Conservation (phyloP, 306 rosid species). For the Calophaca sinica region DNA sequence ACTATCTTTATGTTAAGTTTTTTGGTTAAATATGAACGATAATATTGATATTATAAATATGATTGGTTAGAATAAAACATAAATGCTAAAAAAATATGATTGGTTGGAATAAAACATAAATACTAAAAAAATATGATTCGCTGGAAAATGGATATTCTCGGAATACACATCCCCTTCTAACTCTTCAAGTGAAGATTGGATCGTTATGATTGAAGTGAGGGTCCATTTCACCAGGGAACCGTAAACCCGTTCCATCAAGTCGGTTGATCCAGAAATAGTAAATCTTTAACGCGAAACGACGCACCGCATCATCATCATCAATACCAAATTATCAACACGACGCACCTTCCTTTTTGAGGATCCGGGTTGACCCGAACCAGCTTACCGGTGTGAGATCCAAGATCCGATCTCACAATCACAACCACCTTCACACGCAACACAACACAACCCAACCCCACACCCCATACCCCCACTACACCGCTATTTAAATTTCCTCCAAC, state of each 20-base stretch:
- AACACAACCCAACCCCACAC: no score
- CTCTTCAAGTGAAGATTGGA: not conserved
- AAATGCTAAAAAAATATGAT: no score
- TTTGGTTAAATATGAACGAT: no score
- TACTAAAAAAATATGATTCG: not conserved
- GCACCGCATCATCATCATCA: not conserved
- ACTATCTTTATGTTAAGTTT: no score
- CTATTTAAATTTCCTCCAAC: conserved; percentile 47
- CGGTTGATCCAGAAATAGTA: conserved; percentile 27
- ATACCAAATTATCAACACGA: no score
- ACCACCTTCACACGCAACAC: conserved; percentile 32
- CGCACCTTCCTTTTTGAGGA: not conserved
- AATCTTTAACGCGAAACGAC: not conserved
- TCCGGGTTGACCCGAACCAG: not conserved
- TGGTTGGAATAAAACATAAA: not conserved
- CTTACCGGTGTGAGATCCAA: not conserved
- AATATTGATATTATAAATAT: no score
- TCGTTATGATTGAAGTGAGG: conserved; percentile 34
- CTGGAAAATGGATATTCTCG: conserved; percentile 20
- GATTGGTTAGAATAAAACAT: no score
- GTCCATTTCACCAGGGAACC: conserved; percentile 18
- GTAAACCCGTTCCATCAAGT: conserved; percentile 19
- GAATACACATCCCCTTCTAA: not conserved
- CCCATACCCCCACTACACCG: conserved; percentile 19
- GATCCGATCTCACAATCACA: conserved; percentile 20